Base-by-base conservation (phyloP, 352 stramenopile genomes). In the Aphanomyces euteiches region DNA sequence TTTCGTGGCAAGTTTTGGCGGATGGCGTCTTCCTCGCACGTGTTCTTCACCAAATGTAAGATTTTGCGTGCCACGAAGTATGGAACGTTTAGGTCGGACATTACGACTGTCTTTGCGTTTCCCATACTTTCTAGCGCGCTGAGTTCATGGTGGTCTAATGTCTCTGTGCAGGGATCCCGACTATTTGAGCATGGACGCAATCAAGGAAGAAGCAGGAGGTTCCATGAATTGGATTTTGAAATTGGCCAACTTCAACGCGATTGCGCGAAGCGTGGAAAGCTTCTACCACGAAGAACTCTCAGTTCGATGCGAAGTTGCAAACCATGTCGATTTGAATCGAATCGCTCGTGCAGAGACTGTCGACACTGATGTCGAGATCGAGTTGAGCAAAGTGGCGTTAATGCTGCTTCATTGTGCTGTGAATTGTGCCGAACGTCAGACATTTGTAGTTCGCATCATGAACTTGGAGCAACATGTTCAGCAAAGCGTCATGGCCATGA, bases 361-460 rank as follows among this genome's bases (percentile, higher is more conserved):
- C 71, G 87, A 85, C 37, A 89, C 90, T 72, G 77, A 91, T 56
- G 82, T 80, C 41, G 80, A 90, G 64, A 73, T 81, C 43, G 85
- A 95, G 68, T 78, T 90, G 50, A 72, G 75, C 57, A 89, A 89
- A 48, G 77, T 95, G 10, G 83, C 79, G 21, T 85, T 91, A 72
- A 64, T 95, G 41, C 72, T 95, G 37, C 72, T 95, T 39, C 85
- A 86, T 13, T 92, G 83, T 58, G 87, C 87, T 1, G 87, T 95
- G 28, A 86, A 95, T 63, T 88, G 85, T 58, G 84, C 81, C 3
- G 88, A 78, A 74, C 87, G 88, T 39, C 90, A 85, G 19, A 85
- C 90, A 66, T 95, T 92, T 74, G 92, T 95, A 70, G 82, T 90
- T 69, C 78, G 81, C 63, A 95, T 95, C 74, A 85, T 95, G 80